Conservation (phyloP, 306 rosid genomes). For the Fagus sylvatica region DNA sequence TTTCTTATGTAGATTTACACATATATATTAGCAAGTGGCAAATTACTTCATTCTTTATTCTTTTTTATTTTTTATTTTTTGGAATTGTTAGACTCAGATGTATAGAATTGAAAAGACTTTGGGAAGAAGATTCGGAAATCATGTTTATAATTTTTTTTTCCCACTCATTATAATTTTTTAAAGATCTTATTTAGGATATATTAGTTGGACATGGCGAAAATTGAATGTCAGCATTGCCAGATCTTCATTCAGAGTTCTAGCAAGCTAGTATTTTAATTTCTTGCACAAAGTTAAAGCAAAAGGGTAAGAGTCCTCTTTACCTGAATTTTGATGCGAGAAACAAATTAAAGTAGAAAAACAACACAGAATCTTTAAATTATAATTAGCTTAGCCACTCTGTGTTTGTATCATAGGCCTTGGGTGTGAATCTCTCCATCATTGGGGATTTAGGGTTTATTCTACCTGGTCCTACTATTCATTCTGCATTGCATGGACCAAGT, state of each 20-base stretch:
- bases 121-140: neutral
- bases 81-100: neutral
- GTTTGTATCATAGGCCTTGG: neutral
- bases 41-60: neutral
- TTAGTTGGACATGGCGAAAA: too few species aligned
- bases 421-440: too few species aligned
- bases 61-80: too few species aligned
- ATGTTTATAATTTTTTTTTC: too few species aligned
- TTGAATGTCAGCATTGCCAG: neutral
- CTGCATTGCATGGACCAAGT: slow-evolving; percentile 1
- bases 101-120: neutral
- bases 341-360: neutral
- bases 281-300: neutral
- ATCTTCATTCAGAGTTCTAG: neutral
- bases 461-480: neutral
- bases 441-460: neutral
- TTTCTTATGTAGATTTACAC: too few species aligned
- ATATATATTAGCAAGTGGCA: neutral
- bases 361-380: neutral
- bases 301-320: neutral
- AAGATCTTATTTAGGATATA: neutral
- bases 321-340: neutral
- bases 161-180: neutral
- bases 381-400: neutral
- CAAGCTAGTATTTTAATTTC: neutral